These are phyloP conservation scores for Linnemannia elongata DNA, from an alignment of 192 early-diverging fungal genomes.

Conservation along the genomic window DNA sequence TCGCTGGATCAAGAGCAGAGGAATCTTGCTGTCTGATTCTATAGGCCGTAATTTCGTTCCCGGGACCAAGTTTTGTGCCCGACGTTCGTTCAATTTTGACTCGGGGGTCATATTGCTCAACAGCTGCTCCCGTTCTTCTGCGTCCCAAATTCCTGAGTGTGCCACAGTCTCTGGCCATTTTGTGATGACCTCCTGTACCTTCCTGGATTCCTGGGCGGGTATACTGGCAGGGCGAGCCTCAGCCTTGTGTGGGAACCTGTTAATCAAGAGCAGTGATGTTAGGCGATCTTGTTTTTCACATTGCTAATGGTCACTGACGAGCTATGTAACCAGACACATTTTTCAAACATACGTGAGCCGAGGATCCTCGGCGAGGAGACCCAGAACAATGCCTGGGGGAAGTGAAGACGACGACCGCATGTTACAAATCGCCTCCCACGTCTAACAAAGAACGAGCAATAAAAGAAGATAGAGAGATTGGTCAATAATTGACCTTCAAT, in stretches of 20 bases:
- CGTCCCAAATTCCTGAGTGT: conserved; percentile 70
- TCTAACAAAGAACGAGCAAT: conserved; percentile 19
- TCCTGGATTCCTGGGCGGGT: conserved; percentile 36
- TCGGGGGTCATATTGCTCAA: conserved; percentile 39
- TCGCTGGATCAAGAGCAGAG: conserved; percentile 87
- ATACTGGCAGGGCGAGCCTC: conserved; percentile 52
- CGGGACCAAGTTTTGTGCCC: conserved; percentile 73
- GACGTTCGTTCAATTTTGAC: conserved; percentile 53
- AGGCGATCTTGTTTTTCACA: not conserved
- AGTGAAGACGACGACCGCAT: conserved; percentile 79
- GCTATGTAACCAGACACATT: not conserved
- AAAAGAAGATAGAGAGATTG: not conserved
- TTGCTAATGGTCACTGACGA: not conserved
- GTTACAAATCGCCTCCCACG: conserved; percentile 62
- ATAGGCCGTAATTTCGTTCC: conserved; percentile 73
- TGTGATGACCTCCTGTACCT: conserved; percentile 59
- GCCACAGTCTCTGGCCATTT: conserved; percentile 72
- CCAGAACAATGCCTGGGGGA: conserved; percentile 84
- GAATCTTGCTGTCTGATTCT: conserved; percentile 74
- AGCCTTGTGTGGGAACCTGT: conserved; percentile 70
- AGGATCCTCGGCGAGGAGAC: conserved; percentile 87
- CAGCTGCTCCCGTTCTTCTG: conserved; percentile 55
- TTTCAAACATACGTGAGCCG: conserved; percentile 71
- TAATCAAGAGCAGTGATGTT: not conserved
- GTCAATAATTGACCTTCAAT: not conserved